Percentiles rank a stretch among this genome's conserved stretches.
phyloP scores from a whole-genome alignment of 106 monocot genomes.

The Platanthera zijinensis region DNA sequence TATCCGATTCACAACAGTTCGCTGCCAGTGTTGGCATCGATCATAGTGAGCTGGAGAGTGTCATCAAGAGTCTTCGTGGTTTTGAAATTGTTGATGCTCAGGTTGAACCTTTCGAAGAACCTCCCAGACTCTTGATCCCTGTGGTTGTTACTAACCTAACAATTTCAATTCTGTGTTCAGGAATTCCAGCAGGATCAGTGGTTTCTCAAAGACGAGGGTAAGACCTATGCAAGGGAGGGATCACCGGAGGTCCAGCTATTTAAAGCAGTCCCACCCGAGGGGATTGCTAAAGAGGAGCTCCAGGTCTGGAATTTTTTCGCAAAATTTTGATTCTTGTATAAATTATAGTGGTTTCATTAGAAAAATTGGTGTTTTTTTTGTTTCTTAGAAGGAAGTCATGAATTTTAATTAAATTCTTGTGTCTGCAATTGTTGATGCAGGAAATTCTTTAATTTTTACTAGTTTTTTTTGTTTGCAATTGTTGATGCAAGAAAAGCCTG shows the following conservation, averaged over 20 bases:
- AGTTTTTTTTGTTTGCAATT: too few relatives aligned
- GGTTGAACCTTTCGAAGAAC: constrained; percentile 16
- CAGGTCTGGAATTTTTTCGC: constrained; percentile 25
- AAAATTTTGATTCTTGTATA: neutral
- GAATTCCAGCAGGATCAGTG: constrained; percentile 53
- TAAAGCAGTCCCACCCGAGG: constrained; percentile 48
- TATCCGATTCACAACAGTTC: constrained; percentile 61
- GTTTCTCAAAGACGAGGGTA: constrained; percentile 76
- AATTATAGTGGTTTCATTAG: neutral
- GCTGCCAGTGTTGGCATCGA: constrained; percentile 47
- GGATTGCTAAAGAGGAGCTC: constrained; percentile 48
- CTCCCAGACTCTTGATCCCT: neutral
- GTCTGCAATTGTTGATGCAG: neutral
- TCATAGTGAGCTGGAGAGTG: constrained; percentile 69
- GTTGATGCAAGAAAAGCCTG: too few relatives aligned
- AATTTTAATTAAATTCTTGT: neutral
- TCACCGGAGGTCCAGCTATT: constrained; percentile 75
- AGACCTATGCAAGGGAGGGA: constrained; percentile 44
- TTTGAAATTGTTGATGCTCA: constrained; percentile 59
- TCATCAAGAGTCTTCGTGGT: constrained; percentile 76
- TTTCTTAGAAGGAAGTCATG: neutral
- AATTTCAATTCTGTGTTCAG: constrained; percentile 22
- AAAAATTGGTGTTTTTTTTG: neutral
- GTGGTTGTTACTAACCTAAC: neutral
- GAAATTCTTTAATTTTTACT: too few relatives aligned